Conservation (phyloP, 352 stramenopile genomes). For the Phytophthora syringae region DNA sequence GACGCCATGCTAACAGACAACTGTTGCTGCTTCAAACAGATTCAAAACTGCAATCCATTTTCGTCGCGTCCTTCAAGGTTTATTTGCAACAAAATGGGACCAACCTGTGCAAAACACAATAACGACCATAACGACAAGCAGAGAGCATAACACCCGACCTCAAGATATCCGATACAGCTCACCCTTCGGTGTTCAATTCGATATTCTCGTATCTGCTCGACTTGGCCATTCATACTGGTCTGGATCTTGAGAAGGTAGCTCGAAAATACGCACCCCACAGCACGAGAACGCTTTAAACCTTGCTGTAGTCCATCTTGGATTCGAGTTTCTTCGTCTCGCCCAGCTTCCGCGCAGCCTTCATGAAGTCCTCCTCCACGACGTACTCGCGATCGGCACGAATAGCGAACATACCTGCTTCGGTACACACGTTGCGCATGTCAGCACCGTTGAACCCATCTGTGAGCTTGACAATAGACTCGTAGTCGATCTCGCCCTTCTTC, state of each 20-base stretch:
- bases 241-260: conserved; percentile 4
- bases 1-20: conserved; percentile 18
- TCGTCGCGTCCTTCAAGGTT: neutral
- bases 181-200: conserved; percentile 31
- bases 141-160: neutral
- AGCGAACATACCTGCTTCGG: conserved; percentile 97
- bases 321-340: conserved; percentile 99
- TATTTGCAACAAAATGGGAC: conserved; percentile 19
- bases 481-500: conserved; percentile 99
- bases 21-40: neutral
- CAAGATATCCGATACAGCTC: conserved; percentile 38
- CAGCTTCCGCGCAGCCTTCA: conserved; percentile 99
- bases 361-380: conserved; percentile 99
- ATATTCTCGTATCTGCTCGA: conserved; percentile 27
- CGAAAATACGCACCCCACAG: conserved; percentile 8
- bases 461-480: conserved; percentile 99
- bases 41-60: conserved; percentile 5
- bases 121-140: conserved; percentile 2
- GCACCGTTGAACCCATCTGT: conserved; percentile 99
- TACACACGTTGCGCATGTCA: conserved; percentile 99
- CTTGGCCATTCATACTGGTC: conserved; percentile 16
- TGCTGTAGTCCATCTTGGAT: conserved; percentile 99
- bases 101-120: conserved; percentile 3
- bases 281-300: conserved; percentile 90
- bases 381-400: conserved; percentile 99